phyloP scores from a whole-genome alignment of 1,284 basidiomycete species.

The Rhodotorula glutinis region DNA sequence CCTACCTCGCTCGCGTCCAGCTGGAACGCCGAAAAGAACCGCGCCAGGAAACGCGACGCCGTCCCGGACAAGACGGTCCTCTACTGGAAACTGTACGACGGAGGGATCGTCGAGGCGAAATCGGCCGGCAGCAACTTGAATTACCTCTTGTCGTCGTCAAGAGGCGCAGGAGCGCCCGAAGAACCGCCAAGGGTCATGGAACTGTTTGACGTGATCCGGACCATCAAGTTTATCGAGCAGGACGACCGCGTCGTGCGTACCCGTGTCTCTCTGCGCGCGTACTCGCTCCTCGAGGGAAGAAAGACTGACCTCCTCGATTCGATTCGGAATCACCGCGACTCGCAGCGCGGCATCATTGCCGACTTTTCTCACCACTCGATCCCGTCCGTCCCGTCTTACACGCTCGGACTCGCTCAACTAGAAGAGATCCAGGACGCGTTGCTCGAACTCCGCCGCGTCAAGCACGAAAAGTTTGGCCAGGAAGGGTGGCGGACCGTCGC shows the following conservation, averaged over 20 bases:
- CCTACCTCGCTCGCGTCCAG: background rate
- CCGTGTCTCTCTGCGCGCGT: no score
- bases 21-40: conserved; percentile 25
- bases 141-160: conserved; percentile 38
- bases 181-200: conserved; percentile 46
- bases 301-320: no score
- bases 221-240: conserved; percentile 48
- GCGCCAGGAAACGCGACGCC: conserved; percentile 35
- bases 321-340: no score
- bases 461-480: conserved; percentile 46
- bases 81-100: conserved; percentile 44
- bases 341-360: conserved; percentile 49
- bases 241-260: conserved; percentile 48
- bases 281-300: no score
- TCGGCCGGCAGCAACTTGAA: conserved; percentile 36
- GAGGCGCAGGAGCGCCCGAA: conserved; percentile 34
- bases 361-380: conserved; percentile 49
- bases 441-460: conserved; percentile 48
- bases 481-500: conserved; percentile 47
- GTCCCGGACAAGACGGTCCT: conserved; percentile 40
- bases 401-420: conserved; percentile 51
- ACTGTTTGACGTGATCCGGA: conserved; percentile 49
- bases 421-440: conserved; percentile 51
- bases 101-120: conserved; percentile 44
- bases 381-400: conserved; percentile 46